Base-by-base conservation (phyloP, 2,329 filamentous ascomycete species). In the Colletotrichum eleusines region DNA sequence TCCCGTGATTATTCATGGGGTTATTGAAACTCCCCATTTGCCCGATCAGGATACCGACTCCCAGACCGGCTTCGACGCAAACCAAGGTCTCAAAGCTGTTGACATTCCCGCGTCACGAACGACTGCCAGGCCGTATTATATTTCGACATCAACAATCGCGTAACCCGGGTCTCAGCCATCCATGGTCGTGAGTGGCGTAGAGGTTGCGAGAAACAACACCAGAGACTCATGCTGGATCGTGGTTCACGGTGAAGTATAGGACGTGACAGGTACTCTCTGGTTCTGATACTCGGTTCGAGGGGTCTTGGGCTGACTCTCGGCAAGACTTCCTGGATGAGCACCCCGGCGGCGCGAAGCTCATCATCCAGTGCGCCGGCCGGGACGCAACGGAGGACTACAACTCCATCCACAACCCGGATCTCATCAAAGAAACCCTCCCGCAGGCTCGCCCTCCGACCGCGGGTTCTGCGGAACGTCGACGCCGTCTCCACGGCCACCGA, bases 401-500 rank as follows among this genome's bases (percentile, higher is more conserved):
- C 38, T 76, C 77, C 1, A 77, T 81, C 5, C 80, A 81, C 60
- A 73, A 77, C 38, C 61, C 74, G 16, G 75, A 79, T 6, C n/a
- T 80, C 2, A 66, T 81, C n/a, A 63, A 66, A 3, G 75, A 79
- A 48, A 74, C 76, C 1, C 33, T 97, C 94, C 80, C 87, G 87
- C 44, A 87, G 88, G 70, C 94, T 97, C 75, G 58, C 68, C 31
- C 86, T 97, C 6, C 90, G 94, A 16, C 94, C 94, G 12, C 86
- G 94, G 33, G 88, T 97, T 51, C 96, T 97, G 80, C 84, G 94
- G 73, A 92, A 97, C 82, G 20, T 87, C 88, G 14, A 95, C 92
- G 1, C 89, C 87, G 0, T 84, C 94, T 79, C 84, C 74, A 84
- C 86, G 0, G 76, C 76, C 3, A 86, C 88, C 1, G 84, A 78